Evolutionary conservation across 225 moss, liverwort and hornwort genomes (phyloP).

Genomic region (Pseudisothecium myosuroides): DNA sequence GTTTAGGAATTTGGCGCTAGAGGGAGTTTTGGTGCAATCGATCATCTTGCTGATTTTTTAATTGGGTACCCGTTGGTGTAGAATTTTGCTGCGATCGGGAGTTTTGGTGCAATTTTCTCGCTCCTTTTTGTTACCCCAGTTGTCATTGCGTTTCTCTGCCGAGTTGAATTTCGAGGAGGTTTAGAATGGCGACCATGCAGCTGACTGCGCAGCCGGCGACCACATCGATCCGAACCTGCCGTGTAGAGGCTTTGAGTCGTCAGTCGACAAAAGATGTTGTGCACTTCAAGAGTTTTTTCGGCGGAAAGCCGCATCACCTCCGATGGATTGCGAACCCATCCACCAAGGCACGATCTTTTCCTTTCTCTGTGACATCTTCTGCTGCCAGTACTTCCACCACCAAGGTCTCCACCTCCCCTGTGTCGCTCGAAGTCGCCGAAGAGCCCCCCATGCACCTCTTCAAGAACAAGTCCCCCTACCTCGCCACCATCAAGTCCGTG

Average conservation of each 20-base stretch:
- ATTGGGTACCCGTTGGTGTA: not conserved
- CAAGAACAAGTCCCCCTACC: conserved; percentile 70
- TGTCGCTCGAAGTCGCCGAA: conserved; percentile 21
- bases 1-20: not conserved
- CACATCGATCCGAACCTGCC: not conserved
- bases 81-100: not conserved
- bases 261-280: not conserved
- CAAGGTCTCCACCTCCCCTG: conserved; percentile 2
- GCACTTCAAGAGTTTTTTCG: not conserved
- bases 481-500: conserved; percentile 66
- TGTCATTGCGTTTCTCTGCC: not conserved
- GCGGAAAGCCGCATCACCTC: not conserved
- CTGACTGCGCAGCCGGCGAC: not conserved
- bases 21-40: not conserved
- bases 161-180: not conserved
- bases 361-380: not conserved
- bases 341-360: not conserved
- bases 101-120: not conserved
- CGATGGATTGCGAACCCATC: not conserved
- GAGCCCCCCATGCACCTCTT: conserved; percentile 68
- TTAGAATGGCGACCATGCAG: conserved; percentile 19
- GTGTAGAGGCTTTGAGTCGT: not conserved
- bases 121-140: not conserved
- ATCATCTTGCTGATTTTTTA: not conserved
- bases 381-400: not conserved